A percentile compares a stretch with the other conserved stretches of the same genome.
phyloP scores from a whole-genome alignment of 108 stramenopile genomes.

The Skeletonema menzelii region DNA sequence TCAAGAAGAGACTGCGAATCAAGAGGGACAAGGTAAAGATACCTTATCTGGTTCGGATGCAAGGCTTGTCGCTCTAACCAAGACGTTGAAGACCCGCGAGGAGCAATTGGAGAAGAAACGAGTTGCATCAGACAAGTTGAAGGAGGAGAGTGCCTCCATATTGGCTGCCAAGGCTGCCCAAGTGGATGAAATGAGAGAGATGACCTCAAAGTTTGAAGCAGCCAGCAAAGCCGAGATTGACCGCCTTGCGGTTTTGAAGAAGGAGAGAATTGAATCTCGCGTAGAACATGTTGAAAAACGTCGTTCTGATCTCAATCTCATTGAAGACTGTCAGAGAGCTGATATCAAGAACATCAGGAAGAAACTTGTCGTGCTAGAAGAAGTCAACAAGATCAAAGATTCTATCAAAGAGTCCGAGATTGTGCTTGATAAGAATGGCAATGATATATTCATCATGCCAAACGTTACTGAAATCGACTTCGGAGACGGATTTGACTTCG shows the following conservation, averaged over 20 bases:
- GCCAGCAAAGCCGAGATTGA: slow-evolving; percentile 34
- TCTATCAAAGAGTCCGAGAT: slow-evolving; percentile 22
- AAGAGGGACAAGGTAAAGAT: not conserved
- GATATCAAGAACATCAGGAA: slow-evolving; percentile 22
- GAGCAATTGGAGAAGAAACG: slow-evolving; percentile 5
- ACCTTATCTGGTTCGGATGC: not conserved
- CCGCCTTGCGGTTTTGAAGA: slow-evolving; percentile 30
- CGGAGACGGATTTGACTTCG: not conserved
- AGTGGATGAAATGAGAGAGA: slow-evolving; percentile 25
- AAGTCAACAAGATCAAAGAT: slow-evolving; percentile 23
- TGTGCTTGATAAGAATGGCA: not conserved
- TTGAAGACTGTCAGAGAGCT: slow-evolving; percentile 20
- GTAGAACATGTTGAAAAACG: slow-evolving; percentile 33
- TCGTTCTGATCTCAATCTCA: slow-evolving; percentile 26
- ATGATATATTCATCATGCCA: not conserved
- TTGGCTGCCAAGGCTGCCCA: slow-evolving; percentile 12
- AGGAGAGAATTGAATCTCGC: slow-evolving; percentile 27
- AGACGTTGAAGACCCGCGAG: not conserved
- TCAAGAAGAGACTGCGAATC: not conserved
- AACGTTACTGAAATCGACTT: not conserved
- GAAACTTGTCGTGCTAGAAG: slow-evolving; percentile 1
- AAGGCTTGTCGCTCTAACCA: not conserved
- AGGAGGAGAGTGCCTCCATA: slow-evolving; percentile 2
- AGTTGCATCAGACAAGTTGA: slow-evolving; percentile 13
- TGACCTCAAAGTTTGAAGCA: slow-evolving; percentile 32